Evolutionary conservation across 2,329 filamentous ascomycete species (phyloP).

Genomic region (Moelleriella libera): DNA sequence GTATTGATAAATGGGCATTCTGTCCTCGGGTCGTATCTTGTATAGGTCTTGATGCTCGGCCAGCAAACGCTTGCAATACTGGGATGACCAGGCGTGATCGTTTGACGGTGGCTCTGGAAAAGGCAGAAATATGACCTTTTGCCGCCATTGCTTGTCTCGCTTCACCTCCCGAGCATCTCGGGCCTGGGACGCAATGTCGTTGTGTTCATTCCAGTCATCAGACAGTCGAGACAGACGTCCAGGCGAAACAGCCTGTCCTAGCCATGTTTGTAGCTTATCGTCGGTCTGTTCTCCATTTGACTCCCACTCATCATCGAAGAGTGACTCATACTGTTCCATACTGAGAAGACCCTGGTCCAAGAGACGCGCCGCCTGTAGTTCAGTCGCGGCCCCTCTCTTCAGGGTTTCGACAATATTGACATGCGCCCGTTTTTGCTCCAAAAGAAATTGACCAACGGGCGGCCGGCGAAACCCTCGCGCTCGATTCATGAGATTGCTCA

Average conservation of each 20-base stretch:
- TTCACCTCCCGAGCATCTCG: background rate
- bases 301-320: constrained; percentile 35
- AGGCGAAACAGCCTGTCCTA: constrained; percentile 1
- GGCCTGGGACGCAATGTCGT: background rate
- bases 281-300: constrained; percentile 1
- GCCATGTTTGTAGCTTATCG: constrained; percentile 6
- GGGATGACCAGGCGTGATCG: background rate
- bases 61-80: constrained; percentile 1
- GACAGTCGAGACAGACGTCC: background rate
- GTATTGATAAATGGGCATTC: constrained; percentile 1
- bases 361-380: constrained; percentile 40
- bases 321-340: constrained; percentile 45
- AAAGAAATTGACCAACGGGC: background rate
- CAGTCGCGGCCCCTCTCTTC: constrained; percentile 15
- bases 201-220: background rate
- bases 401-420: constrained; percentile 4
- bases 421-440: constrained; percentile 4
- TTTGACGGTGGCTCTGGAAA: background rate
- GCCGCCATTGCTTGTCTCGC: background rate
- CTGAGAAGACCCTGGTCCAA: constrained; percentile 43
- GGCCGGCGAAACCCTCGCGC: constrained; percentile 16
- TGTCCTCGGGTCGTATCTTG: constrained; percentile 1
- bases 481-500: constrained; percentile 15
- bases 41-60: background rate
- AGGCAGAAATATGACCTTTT: background rate